Conservation (phyloP, 169 alveolate genomes). For the Eimeria sp. region DNA sequence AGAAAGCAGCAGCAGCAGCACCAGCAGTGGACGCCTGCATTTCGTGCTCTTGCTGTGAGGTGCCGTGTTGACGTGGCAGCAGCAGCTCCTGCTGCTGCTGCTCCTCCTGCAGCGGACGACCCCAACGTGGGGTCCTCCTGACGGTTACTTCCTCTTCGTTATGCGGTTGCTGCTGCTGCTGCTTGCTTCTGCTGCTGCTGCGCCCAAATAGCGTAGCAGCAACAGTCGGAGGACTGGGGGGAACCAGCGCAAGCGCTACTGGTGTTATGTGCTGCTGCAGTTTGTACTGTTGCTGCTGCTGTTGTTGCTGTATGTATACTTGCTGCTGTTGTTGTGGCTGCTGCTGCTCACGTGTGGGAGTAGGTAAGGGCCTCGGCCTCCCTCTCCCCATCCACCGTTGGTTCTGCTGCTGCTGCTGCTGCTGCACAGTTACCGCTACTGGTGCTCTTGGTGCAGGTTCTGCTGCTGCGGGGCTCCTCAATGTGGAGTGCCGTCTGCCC, state of each 20-base stretch:
- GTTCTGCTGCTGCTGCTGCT: constrained; percentile 8
- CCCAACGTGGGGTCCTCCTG: neutral
- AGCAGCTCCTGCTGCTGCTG: neutral
- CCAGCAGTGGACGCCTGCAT: neutral
- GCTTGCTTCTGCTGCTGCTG: constrained; percentile 19
- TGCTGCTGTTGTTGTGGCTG: constrained; percentile 50
- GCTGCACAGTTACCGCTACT: neutral
- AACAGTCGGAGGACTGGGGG: too few relatives aligned
- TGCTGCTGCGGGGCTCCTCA: too few relatives aligned
- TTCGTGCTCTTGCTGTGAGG: neutral
- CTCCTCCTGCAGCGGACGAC: neutral
- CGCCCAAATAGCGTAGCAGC: too few relatives aligned
- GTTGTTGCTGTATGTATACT: neutral
- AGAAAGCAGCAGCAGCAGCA: neutral
- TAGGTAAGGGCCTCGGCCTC: constrained; percentile 32
- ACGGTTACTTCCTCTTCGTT: neutral
- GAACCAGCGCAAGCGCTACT: neutral
- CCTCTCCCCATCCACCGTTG: neutral
- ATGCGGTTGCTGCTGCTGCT: neutral
- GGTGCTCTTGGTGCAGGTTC: neutral
- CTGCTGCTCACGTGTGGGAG: constrained; percentile 11
- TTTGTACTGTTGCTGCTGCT: constrained; percentile 24
- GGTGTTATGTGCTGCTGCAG: neutral
- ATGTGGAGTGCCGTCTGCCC: neutral
- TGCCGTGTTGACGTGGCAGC: neutral